These are phyloP conservation scores for Mariannaea sp. DNA, from an alignment of 2,329 filamentous ascomycete species.

Conservation along the genomic window DNA sequence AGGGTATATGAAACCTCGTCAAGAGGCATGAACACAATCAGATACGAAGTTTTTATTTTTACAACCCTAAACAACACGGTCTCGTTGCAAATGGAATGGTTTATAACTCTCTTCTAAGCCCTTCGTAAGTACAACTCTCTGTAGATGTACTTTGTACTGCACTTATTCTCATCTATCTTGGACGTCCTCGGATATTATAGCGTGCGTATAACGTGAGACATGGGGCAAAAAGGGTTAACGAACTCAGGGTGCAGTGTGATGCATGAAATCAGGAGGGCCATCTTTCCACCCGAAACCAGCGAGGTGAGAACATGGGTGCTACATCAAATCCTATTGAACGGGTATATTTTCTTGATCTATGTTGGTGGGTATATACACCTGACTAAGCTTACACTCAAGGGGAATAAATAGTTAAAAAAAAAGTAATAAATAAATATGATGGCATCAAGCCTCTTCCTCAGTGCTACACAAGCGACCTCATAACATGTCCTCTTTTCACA, in stretches of 20 bases:
- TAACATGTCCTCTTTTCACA: not conserved
- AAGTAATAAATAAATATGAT: constrained; percentile 8
- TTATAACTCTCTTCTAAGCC: too few relatives aligned
- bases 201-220: too few relatives aligned
- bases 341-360: constrained; percentile 13
- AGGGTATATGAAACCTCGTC: not conserved
- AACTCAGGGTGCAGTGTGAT: too few relatives aligned
- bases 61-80: not conserved
- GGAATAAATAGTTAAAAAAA: not conserved
- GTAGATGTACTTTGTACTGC: too few relatives aligned
- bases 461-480: not conserved
- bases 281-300: too few relatives aligned
- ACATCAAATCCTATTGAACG: constrained; percentile 4
- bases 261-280: too few relatives aligned
- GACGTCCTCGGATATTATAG: too few relatives aligned
- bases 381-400: not conserved
- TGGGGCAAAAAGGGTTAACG: too few relatives aligned
- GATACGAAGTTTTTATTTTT: not conserved
- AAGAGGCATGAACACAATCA: not conserved
- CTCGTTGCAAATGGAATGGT: too few relatives aligned
- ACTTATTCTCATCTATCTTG: too few relatives aligned
- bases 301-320: too few relatives aligned
- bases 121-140: too few relatives aligned
- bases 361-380: not conserved
- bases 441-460: constrained; percentile 18